Evolutionary conservation across 495 filamentous ascomycete species (phyloP).

Genomic region (Penicillium paradoxum): DNA sequence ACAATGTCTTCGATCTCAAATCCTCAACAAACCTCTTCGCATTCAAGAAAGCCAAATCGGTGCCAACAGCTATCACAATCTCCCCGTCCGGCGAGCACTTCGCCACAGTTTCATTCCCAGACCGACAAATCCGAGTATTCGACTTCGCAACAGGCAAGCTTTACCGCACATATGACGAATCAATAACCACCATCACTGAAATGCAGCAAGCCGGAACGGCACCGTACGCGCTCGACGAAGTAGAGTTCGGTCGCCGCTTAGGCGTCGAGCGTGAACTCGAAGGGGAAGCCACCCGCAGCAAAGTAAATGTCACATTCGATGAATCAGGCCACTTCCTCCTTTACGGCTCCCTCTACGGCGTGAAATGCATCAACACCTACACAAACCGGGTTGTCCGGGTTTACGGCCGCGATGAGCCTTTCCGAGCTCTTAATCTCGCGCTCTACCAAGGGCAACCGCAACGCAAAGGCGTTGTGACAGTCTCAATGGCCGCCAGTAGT

Average conservation of each 20-base stretch:
- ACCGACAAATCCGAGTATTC: conserved; percentile 87
- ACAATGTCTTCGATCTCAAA: conserved; percentile 87
- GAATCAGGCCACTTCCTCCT: conserved; percentile 94
- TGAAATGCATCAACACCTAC: conserved; percentile 91
- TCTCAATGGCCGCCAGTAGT: conserved; percentile 94
- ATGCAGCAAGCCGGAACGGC: conserved; percentile 93
- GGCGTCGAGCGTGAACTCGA: conserved; percentile 86
- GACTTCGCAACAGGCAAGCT: conserved; percentile 87
- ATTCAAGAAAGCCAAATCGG: conserved; percentile 91
- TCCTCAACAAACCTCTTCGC: conserved; percentile 91
- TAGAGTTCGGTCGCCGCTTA: conserved; percentile 88
- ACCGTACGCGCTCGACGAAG: conserved; percentile 68
- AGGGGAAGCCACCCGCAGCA: conserved; percentile 57
- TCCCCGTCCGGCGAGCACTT: conserved; percentile 82
- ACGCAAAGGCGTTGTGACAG: conserved; percentile 84
- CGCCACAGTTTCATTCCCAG: conserved; percentile 86
- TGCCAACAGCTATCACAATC: conserved; percentile 77
- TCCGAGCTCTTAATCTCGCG: conserved; percentile 74
- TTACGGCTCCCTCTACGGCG: conserved; percentile 85
- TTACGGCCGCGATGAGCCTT: conserved; percentile 82
- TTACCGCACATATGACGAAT: conserved; percentile 91
- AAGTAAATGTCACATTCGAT: conserved; percentile 86
- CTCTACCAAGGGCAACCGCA: conserved; percentile 95
- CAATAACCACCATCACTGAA: conserved; percentile 73
- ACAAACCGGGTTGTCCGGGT: conserved; percentile 86